Evolutionary conservation across 441 rosid species (phyloP).

Genomic region (Adansonia rubrostipa): DNA sequence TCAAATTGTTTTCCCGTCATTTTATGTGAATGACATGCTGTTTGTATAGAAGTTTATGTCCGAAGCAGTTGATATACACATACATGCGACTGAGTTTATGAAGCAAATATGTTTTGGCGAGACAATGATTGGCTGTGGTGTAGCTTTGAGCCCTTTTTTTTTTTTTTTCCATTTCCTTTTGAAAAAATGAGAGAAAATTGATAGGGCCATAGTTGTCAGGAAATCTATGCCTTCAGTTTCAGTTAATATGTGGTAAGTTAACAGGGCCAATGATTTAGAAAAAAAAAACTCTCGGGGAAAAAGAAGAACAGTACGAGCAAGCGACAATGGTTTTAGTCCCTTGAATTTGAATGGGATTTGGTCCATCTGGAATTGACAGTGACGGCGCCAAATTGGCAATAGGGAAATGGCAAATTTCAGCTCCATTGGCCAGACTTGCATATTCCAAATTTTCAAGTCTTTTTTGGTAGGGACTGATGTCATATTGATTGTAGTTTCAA

Average conservation of each 20-base stretch:
- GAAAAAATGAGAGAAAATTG: neutral
- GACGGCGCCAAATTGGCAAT: neutral
- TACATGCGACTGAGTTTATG: neutral
- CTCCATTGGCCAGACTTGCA: neutral
- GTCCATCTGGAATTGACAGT: neutral
- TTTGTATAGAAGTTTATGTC: too few species aligned
- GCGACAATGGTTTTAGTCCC: neutral
- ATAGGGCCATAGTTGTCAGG: neutral
- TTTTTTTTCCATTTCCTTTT: neutral
- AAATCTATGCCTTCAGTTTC: neutral
- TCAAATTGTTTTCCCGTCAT: too few species aligned
- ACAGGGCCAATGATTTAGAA: neutral
- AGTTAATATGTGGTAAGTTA: neutral
- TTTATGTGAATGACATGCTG: too few species aligned
- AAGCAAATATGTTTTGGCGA: neutral
- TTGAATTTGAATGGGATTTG: neutral
- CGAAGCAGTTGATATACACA: too few species aligned
- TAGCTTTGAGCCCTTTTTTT: neutral
- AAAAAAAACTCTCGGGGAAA: too few species aligned
- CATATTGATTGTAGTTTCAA: neutral
- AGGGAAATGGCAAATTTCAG: neutral
- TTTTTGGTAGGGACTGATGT: neutral
- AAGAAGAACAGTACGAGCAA: neutral
- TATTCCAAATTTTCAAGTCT: conserved; percentile 3
- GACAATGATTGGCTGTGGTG: neutral